A percentile compares a stretch with the other conserved stretches of the same genome.
Evolutionary conservation across 1,284 basidiomycete species (phyloP).

Genomic region (Naganishia sp.): DNA sequence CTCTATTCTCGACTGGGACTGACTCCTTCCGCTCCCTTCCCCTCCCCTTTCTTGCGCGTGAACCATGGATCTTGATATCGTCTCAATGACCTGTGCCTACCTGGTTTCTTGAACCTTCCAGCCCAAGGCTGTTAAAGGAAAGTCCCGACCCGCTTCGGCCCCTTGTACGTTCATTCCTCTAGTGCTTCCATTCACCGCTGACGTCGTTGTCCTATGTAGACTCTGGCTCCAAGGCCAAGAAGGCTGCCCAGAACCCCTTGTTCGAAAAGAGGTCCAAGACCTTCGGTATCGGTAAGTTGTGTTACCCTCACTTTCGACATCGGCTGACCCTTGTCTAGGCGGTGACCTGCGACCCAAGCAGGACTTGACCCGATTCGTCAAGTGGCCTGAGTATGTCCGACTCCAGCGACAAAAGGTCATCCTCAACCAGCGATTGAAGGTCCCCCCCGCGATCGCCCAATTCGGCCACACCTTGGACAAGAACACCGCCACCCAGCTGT

Average conservation of each 20-base stretch:
- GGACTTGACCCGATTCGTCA: conserved; percentile 97
- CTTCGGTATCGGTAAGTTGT: conserved; percentile 84
- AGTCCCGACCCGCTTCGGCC: conserved; percentile 54
- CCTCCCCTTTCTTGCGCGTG: conserved; percentile 4
- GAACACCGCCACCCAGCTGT: conserved; percentile 97
- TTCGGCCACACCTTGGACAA: conserved; percentile 98
- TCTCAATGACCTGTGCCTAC: conserved; percentile 28
- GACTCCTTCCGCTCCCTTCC: conserved; percentile 10
- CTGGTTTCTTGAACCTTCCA: conserved; percentile 29
- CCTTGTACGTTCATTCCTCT: conserved; percentile 44
- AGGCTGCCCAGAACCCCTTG: conserved; percentile 86
- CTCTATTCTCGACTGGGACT: conserved; percentile 9
- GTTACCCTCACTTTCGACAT: conserved; percentile 6
- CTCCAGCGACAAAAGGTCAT: conserved; percentile 99
- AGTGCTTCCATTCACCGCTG: neutral
- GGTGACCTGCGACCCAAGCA: conserved; percentile 89
- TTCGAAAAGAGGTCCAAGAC: conserved; percentile 88
- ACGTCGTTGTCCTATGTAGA: neutral
- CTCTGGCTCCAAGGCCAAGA: conserved; percentile 61
- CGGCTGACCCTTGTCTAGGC: conserved; percentile 58
- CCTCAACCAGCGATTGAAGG: conserved; percentile 97
- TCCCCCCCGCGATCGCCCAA: conserved; percentile 96
- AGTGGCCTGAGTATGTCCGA: conserved; percentile 99
- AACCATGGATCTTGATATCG: conserved; percentile 27
- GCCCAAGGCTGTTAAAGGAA: conserved; percentile 55